Evolutionary conservation across 345 rosid genomes (phyloP).

Genomic region (Raphanus sativus): DNA sequence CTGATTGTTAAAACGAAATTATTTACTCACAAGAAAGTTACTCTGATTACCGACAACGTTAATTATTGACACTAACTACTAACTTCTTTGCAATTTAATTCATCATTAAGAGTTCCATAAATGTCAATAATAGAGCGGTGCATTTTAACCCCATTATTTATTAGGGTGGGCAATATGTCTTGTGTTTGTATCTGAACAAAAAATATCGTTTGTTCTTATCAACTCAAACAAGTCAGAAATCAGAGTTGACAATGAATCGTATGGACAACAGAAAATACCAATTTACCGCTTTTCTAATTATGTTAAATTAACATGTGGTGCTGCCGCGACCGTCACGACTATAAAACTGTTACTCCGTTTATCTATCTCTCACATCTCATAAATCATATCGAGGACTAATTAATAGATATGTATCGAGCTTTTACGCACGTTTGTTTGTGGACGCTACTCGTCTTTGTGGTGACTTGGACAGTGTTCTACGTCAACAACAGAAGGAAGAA

Average conservation of each 20-base stretch:
- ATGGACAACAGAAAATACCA: not conserved
- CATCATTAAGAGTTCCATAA: not conserved
- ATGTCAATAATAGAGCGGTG: not conserved
- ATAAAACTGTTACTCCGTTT: not conserved
- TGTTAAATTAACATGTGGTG: not conserved
- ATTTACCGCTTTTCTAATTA: not conserved
- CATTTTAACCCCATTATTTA: not conserved
- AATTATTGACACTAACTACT: not conserved
- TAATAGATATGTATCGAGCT: slow-evolving; percentile 6
- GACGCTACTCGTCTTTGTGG: slow-evolving; percentile 9
- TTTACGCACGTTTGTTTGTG: slow-evolving; percentile 3
- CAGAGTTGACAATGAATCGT: not conserved
- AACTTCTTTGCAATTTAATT: not conserved
- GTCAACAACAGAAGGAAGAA: not conserved
- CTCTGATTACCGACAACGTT: not conserved
- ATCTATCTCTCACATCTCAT: not conserved
- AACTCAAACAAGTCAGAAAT: not conserved
- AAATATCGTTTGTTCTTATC: not conserved
- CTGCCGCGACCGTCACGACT: not conserved
- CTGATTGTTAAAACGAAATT: not conserved
- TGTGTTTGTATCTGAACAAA: not conserved
- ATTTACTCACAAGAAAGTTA: not conserved
- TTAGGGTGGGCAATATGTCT: not conserved
- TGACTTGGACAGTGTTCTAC: slow-evolving; percentile 22
- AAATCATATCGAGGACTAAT: not conserved